Conservation (phyloP, 2,329 filamentous ascomycete genomes). For the Phialophora chinensis region DNA sequence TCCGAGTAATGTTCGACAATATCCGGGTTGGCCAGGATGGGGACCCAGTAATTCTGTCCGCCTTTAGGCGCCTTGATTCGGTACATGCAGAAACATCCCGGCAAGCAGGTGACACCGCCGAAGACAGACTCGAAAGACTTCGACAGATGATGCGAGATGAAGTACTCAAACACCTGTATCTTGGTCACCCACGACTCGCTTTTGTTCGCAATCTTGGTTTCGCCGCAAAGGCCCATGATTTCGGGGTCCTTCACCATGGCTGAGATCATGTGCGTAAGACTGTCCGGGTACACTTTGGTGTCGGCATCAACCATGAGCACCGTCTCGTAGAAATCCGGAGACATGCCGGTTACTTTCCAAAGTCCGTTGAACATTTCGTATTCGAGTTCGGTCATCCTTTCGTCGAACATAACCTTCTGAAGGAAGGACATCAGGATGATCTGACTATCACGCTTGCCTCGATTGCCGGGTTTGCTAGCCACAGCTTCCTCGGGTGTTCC, state of each 20-base stretch:
- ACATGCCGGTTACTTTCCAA: slow-evolving; percentile 98
- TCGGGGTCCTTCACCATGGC: slow-evolving; percentile 99
- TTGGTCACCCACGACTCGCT: slow-evolving; percentile 91
- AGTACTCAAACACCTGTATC: slow-evolving; percentile 97
- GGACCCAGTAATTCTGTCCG: slow-evolving; percentile 98
- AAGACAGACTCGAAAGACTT: slow-evolving; percentile 99
- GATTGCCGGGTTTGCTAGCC: slow-evolving; percentile 89
- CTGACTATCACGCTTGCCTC: slow-evolving; percentile 98
- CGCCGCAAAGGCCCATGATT: slow-evolving; percentile 98
- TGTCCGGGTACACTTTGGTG: slow-evolving; percentile 98
- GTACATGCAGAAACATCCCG: slow-evolving; percentile 99
- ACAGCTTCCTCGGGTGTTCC: slow-evolving; percentile 85
- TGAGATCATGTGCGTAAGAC: slow-evolving; percentile 96
- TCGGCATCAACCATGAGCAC: slow-evolving; percentile 99
- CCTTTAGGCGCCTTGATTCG: slow-evolving; percentile 99
- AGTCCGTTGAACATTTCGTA: slow-evolving; percentile 99
- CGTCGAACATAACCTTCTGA: slow-evolving; percentile 99
- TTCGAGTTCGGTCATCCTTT: slow-evolving; percentile 98
- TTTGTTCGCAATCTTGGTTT: slow-evolving; percentile 99
- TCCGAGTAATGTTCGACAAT: slow-evolving; percentile 99
- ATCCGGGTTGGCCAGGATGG: slow-evolving; percentile 96
- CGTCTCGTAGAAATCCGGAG: slow-evolving; percentile 95
- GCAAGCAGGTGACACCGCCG: slow-evolving; percentile 97
- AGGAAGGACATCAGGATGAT: slow-evolving; percentile 99
- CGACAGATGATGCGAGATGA: slow-evolving; percentile 95